Percentiles rank a stretch among this genome's conserved stretches.
Conservation (phyloP, 1,284 basidiomycete genomes). For the Jaminaea rosea region DNA sequence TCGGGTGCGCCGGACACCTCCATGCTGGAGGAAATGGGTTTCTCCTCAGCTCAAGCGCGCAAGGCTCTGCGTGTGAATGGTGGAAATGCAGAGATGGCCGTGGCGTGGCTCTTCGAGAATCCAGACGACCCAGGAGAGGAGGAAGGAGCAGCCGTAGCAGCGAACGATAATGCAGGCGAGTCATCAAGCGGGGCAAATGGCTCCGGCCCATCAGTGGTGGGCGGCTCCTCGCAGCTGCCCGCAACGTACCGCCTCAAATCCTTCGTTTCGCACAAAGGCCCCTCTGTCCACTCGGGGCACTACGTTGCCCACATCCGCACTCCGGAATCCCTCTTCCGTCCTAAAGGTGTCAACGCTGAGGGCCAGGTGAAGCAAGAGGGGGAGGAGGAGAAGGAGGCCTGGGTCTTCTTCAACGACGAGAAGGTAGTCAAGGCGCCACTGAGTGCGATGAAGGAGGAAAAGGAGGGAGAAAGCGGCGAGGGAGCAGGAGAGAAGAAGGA, state of each 20-base stretch:
- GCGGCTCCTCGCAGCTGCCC: slow-evolving; percentile 53
- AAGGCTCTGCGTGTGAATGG: slow-evolving; percentile 81
- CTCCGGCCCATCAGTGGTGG: slow-evolving; percentile 5
- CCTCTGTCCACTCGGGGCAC: slow-evolving; percentile 52
- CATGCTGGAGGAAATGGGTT: slow-evolving; percentile 86
- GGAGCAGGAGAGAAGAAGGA: background rate
- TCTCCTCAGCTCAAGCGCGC: slow-evolving; percentile 68
- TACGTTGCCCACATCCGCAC: slow-evolving; percentile 9
- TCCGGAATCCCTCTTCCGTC: background rate
- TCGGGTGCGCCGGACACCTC: slow-evolving; percentile 44
- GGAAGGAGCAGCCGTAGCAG: background rate
- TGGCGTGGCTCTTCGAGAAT: slow-evolving; percentile 96
- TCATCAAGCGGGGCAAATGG: background rate
- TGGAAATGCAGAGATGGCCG: slow-evolving; percentile 70
- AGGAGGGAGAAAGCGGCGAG: background rate
- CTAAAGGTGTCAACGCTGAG: background rate
- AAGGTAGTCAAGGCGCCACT: slow-evolving; percentile 9
- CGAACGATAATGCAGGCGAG: background rate
- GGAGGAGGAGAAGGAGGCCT: background rate
- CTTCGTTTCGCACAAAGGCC: slow-evolving; percentile 95
- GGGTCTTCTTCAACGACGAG: slow-evolving; percentile 14
- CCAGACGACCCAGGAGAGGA: slow-evolving; percentile 71
- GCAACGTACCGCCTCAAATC: slow-evolving; percentile 73
- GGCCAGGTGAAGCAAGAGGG: background rate
- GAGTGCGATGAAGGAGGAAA: background rate